phyloP scores from a whole-genome alignment of 805 yeast species.

The Candida saitoana region DNA sequence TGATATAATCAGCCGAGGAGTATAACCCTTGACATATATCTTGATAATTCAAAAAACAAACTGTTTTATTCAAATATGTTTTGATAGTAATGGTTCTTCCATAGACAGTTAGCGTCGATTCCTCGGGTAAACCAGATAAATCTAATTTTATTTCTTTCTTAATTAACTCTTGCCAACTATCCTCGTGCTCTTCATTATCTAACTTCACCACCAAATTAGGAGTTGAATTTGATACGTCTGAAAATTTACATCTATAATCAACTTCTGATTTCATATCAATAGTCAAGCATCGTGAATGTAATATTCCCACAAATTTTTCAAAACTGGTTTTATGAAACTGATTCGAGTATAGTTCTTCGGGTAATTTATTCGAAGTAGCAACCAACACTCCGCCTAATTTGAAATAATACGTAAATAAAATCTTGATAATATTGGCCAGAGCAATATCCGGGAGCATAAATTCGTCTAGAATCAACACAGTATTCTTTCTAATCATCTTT shows the following conservation, averaged over 20 bases:
- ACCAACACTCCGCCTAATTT: constrained; percentile 71
- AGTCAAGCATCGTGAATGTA: constrained; percentile 56
- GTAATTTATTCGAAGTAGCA: constrained; percentile 69
- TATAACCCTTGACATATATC: constrained; percentile 53
- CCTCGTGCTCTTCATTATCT: constrained; percentile 19
- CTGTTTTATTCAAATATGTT: constrained; percentile 29
- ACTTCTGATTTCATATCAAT: constrained; percentile 56
- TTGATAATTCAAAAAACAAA: constrained; percentile 48
- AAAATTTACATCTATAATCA: constrained; percentile 49
- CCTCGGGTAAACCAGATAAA: background rate
- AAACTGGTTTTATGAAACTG: constrained; percentile 59
- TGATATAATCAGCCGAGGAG: constrained; percentile 68
- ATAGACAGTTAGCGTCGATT: constrained; percentile 44
- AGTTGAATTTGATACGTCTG: constrained; percentile 12
- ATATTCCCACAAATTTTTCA: constrained; percentile 50
- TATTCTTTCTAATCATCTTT: constrained; percentile 53
- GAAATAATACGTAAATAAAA: constrained; percentile 64
- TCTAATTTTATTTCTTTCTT: constrained; percentile 15
- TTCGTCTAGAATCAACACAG: constrained; percentile 64
- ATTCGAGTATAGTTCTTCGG: constrained; percentile 66
- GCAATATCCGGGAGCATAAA: constrained; percentile 77
- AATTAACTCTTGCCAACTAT: constrained; percentile 34
- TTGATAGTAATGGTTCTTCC: constrained; percentile 52
- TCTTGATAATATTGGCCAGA: constrained; percentile 63
- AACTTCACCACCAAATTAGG: constrained; percentile 32